These are phyloP conservation scores for Juncus effusus DNA, from an alignment of 176 grass and related monocot genomes.

Conservation along the genomic window DNA sequence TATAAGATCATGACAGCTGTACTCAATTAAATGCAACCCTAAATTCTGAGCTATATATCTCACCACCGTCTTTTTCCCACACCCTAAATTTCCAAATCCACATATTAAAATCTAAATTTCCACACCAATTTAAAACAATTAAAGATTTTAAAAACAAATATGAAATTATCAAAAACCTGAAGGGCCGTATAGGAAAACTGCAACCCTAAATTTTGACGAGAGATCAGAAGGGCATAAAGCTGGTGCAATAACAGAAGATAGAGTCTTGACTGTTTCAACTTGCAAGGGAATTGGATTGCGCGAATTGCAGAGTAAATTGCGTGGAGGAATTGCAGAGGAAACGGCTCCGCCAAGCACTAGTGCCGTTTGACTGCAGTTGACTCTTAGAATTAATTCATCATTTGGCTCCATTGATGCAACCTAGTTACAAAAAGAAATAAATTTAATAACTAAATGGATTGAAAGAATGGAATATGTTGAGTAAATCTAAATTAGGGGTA, in stretches of 20 bases:
- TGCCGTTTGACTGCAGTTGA: conserved; percentile 68
- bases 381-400: conserved; percentile 58
- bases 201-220: conserved; percentile 73
- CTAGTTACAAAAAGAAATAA: conserved; percentile 32
- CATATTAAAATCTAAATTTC: conserved; percentile 7
- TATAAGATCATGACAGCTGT: conserved; percentile 78
- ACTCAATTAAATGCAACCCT: conserved; percentile 88
- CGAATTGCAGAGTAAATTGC: conserved; percentile 45
- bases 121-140: conserved; percentile 3
- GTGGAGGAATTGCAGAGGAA: conserved; percentile 62
- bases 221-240: conserved; percentile 72
- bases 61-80: conserved; percentile 71
- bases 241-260: conserved; percentile 76
- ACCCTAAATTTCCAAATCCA: conserved; percentile 42
- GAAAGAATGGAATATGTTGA: background rate
- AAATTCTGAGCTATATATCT: conserved; percentile 67
- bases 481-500: conserved; percentile 6
- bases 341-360: conserved; percentile 83
- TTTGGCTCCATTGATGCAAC: conserved; percentile 76
- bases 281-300: conserved; percentile 63
- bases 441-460: conserved; percentile 9
- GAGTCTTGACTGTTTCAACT: conserved; percentile 56
- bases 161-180: conserved; percentile 44
- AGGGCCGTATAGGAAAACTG: conserved; percentile 71
- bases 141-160: background rate